These are phyloP conservation scores for Rhynchospora pubera DNA, from an alignment of 176 grass and related monocot species.

Conservation along the genomic window DNA sequence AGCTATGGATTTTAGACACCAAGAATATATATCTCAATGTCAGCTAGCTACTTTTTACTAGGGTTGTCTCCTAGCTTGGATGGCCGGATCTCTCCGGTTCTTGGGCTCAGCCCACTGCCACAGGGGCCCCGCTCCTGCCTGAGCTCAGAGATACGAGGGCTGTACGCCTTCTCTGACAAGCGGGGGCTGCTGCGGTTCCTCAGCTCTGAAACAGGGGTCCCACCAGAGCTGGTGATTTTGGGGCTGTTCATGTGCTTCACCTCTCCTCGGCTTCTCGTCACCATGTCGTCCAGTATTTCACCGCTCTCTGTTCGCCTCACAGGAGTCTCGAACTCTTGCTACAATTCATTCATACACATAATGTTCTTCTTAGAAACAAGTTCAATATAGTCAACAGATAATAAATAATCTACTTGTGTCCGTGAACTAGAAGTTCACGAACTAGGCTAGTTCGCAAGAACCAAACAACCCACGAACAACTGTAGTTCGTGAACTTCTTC, in stretches of 20 bases:
- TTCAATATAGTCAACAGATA: not conserved
- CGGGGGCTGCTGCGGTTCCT: constrained; percentile 62
- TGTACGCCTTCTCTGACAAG: constrained; percentile 68
- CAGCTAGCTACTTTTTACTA: constrained; percentile 20
- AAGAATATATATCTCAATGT: not conserved
- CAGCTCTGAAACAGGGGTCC: constrained; percentile 61
- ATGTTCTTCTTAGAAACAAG: not conserved
- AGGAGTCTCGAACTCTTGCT: constrained; percentile 53
- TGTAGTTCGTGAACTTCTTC: too few relatives aligned
- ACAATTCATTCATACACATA: constrained; percentile 21
- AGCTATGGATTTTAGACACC: not conserved
- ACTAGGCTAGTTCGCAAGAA: too few relatives aligned
- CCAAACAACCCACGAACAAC: too few relatives aligned
- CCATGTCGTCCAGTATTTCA: constrained; percentile 76
- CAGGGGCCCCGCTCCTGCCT: constrained; percentile 44
- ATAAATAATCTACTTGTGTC: not conserved
- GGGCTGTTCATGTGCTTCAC: constrained; percentile 85
- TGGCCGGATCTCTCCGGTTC: constrained; percentile 35
- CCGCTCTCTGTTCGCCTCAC: constrained; percentile 38
- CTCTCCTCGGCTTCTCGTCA: constrained; percentile 90
- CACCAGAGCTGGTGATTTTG: constrained; percentile 79
- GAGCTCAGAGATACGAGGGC: constrained; percentile 54
- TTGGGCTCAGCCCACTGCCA: constrained; percentile 33
- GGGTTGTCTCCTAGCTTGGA: constrained; percentile 43
- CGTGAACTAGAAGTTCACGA: too few relatives aligned